Percentiles rank a stretch among this genome's conserved stretches.
phyloP scores from a whole-genome alignment of 208 protist species.

The Leishmania mexicana region DNA sequence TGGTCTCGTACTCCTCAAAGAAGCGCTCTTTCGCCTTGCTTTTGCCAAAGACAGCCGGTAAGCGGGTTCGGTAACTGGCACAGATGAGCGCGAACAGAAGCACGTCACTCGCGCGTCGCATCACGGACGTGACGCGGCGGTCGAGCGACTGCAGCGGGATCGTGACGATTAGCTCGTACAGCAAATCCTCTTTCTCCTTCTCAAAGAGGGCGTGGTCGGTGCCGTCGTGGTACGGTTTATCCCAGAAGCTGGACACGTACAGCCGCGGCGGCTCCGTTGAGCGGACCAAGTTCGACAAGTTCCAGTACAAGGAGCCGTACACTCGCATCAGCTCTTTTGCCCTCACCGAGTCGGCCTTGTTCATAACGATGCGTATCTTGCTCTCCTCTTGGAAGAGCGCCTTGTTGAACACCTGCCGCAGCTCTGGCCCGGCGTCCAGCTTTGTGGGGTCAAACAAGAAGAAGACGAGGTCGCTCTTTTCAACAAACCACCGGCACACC shows the following conservation, averaged over 20 bases:
- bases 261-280: conserved; percentile 97
- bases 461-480: conserved; percentile 95
- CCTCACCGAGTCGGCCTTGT: conserved; percentile 96
- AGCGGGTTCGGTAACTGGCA: conserved; percentile 44
- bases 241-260: conserved; percentile 97
- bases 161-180: conserved; percentile 81
- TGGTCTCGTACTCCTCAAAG: conserved; percentile 51
- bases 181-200: conserved; percentile 86
- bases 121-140: conserved; percentile 90
- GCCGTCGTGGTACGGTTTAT: conserved; percentile 73
- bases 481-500: conserved; percentile 93
- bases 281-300: conserved; percentile 94
- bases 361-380: conserved; percentile 97
- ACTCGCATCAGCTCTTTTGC: conserved; percentile 97
- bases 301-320: conserved; percentile 98
- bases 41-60: conserved; percentile 90
- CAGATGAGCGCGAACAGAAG: conserved; percentile 89
- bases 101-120: conserved; percentile 76
- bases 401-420: conserved; percentile 69
- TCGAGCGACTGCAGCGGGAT: conserved; percentile 90
- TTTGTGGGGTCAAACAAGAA: conserved; percentile 98
- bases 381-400: conserved; percentile 89
- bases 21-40: conserved; percentile 70
- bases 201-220: conserved; percentile 89
- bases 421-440: conserved; percentile 90